Evolutionary conservation across 2,329 filamentous ascomycete genomes (phyloP), one percentile per base, ranked within the genome.

Genomic region (Elsinoe fawcettii): DNA sequence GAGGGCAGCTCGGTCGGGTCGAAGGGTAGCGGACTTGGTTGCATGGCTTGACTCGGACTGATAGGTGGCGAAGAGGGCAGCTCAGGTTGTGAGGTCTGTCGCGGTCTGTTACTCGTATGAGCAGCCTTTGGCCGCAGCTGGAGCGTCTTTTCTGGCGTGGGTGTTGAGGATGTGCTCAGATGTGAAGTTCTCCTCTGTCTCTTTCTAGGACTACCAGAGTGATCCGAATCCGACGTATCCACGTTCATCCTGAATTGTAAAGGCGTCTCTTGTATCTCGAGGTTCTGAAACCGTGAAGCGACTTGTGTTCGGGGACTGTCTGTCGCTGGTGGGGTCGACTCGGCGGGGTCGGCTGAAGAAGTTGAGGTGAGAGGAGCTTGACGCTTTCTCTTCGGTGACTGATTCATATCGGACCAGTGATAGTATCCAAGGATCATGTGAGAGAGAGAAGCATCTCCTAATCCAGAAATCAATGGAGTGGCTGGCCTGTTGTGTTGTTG

Each of bases 221-320:
- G 20, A 32, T 56, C 54, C 43, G 41, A 46, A 9, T 56, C 39
- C 23, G 53, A 43, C 2, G 22, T 32, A 12, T 55, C 37, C 53
- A 46, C 44, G 37, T n/a, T 23, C 18, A 34, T 32, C 22, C 22
- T 23, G n/a, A 47, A 25, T 7, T 32, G 27, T 2, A 56, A 20
- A 16, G 54, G 53, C 12, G 39, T 53, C 32, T 56, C 54, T 30
- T 56, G 54, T n/a, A 56, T 46, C 30, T 56, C 54, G 23, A 56
- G 37, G 4, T 14, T 39, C 25, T 46, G 30, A 16, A 56, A 56
- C 8, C 32, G 14, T n/a, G 37, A 46, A 25, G 43, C 43, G 9
- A 39, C 32, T 18, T 47, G 54, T 8, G 41, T 56, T 16, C 54
- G 54, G 18, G 54, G 54, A 36, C 54, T 56, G 30, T 56, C 43